Base-by-base conservation (phyloP, 176 grass and related monocot species). In the Alloteropsis semialata region DNA sequence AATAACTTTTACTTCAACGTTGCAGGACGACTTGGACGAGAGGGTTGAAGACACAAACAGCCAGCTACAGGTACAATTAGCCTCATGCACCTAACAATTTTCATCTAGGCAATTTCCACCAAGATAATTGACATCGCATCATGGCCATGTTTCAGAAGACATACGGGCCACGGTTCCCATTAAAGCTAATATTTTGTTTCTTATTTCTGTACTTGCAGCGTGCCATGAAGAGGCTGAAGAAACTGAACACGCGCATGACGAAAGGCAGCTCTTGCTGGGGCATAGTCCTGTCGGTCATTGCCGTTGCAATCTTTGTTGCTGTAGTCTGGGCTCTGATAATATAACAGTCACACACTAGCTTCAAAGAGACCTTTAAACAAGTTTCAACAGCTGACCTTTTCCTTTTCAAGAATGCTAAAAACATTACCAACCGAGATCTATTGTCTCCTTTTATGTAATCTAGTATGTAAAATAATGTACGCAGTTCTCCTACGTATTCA, bases 11-110 rank as follows among this genome's bases (percentile, higher is more conserved):
- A 13, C 42, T 10, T 69, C 50, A 80, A 68, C 9, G 3, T 54
- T 87, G 77, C 90, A 94, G 92, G 92, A 92, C n/a, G 72, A 92
- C 45, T 69, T 97, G 41, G 88, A 92, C 48, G 70, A 92, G 36
- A 53, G 51, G 32, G 85, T 90, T 15, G 92, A 94, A 69, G 69
- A 85, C 9, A 90, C 85, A 50, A 90, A 17, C 62, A 92, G 65
- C 42, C 42, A 66, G 72, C 79, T 97, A 54, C 67, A 94, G 83
- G 92, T 97, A 75, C 18, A 33, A 21, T 17, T 22, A 6, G 0
- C 33, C 1, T 34, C 64, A 78, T n/a, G 14, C 56, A 16, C 34
- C 3, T 49, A 3, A 16, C 11, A 69, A 0, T 41, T 39, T 38
- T 38, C 68, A 34, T 39, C 59, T 72, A 27, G 19, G 15, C 22